Percentiles rank a stretch among this genome's conserved stretches.
Evolutionary conservation across 768 basidiomycete genomes (phyloP).

Genomic region (Mycena indigotica): DNA sequence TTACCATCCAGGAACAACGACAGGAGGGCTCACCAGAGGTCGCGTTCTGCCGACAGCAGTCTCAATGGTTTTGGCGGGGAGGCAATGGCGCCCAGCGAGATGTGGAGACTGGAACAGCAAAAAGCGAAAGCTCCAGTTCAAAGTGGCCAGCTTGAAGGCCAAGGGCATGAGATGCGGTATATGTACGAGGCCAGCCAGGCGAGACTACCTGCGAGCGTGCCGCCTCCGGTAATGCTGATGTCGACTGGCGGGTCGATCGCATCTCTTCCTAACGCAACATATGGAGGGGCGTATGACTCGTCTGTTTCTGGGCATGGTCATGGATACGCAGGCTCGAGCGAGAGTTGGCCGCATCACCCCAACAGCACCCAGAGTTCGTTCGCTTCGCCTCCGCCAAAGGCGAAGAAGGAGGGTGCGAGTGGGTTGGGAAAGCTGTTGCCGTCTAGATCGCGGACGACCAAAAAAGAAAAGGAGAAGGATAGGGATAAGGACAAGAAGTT

Average conservation of each 20-base stretch:
- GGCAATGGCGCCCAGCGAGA: conserved; percentile 21
- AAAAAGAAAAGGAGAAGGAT: conserved; percentile 15
- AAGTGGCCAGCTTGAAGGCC: neutral
- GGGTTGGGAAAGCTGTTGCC: conserved; percentile 1
- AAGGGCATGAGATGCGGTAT: conserved; percentile 16
- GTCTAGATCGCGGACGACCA: conserved; percentile 4
- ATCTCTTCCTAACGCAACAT: conserved; percentile 1
- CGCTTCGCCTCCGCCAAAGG: conserved; percentile 1
- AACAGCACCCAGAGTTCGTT: conserved; percentile 20
- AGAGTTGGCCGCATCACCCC: conserved; percentile 14
- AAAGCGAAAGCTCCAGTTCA: conserved; percentile 1
- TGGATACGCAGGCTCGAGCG: conserved; percentile 4
- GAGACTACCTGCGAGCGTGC: conserved; percentile 17
- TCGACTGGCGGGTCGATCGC: neutral
- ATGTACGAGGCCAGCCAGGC: conserved; percentile 14
- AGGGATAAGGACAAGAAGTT: conserved; percentile 13
- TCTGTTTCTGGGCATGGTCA: conserved; percentile 16
- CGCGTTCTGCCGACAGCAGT: conserved; percentile 20
- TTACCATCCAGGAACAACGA: no score
- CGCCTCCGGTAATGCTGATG: conserved; percentile 9
- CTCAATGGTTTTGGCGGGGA: conserved; percentile 10
- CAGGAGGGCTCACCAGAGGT: conserved; percentile 2
- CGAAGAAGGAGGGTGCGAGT: neutral
- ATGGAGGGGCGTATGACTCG: neutral
- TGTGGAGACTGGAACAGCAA: conserved; percentile 19